Percentiles rank a stretch among this genome's conserved stretches.
phyloP scores from a whole-genome alignment of 108 stramenopile genomes.

The Aurantiochytrium sp. region DNA sequence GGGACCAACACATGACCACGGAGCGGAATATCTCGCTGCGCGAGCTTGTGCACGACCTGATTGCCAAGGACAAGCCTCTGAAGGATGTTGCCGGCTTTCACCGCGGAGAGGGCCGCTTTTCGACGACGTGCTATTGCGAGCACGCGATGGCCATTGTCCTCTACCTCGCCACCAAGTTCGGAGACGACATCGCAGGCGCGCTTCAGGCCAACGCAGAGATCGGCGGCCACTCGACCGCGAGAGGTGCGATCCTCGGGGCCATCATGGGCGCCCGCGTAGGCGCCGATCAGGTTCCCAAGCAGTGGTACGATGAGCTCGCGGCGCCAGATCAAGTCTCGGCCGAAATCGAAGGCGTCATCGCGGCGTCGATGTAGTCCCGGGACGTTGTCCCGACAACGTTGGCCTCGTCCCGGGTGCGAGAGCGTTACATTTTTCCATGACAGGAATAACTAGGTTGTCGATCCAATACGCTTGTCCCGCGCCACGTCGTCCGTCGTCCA shows the following conservation, averaged over 20 bases:
- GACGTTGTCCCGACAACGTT: too few species aligned
- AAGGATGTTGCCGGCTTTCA: conserved; percentile 38
- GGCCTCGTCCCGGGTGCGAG: too few species aligned
- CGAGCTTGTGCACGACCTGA: conserved; percentile 37
- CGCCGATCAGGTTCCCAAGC: not conserved
- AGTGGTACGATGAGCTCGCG: not conserved
- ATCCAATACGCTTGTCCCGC: too few species aligned
- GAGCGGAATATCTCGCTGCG: not conserved
- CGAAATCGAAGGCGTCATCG: not conserved
- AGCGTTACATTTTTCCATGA: too few species aligned
- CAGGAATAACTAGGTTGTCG: too few species aligned
- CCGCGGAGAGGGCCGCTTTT: conserved; percentile 26
- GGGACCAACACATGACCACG: conserved; percentile 41
- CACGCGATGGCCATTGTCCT: conserved; percentile 39
- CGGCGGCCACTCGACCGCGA: conserved; percentile 41
- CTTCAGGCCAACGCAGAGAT: conserved; percentile 36
- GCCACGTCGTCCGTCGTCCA: too few species aligned
- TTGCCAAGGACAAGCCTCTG: conserved; percentile 30
- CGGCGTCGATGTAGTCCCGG: not conserved
- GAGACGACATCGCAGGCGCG: conserved; percentile 33
- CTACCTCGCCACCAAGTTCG: conserved; percentile 39
- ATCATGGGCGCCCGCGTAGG: conserved; percentile 37
- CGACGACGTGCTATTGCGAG: conserved; percentile 45
- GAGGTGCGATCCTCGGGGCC: conserved; percentile 40
- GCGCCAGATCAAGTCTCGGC: not conserved